phyloP scores from a whole-genome alignment of 768 basidiomycete genomes.

The Hydnomerulius pinastri region DNA sequence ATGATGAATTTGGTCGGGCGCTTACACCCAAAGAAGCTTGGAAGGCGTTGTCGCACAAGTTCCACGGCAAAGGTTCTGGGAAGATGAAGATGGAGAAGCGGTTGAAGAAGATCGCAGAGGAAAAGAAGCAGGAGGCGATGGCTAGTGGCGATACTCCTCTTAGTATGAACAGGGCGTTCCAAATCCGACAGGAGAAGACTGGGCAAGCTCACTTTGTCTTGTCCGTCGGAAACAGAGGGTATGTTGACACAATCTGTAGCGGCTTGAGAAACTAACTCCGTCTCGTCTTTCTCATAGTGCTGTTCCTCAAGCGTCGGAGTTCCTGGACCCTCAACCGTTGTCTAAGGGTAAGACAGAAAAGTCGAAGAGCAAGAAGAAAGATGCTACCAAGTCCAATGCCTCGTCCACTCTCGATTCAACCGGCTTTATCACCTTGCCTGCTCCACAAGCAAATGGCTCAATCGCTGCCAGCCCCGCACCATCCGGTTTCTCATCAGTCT shows the following conservation, averaged over 20 bases:
- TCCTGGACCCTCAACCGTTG: conserved; percentile 77
- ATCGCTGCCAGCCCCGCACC: conserved; percentile 46
- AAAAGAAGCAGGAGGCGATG: conserved; percentile 94
- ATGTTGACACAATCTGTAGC: conserved; percentile 26
- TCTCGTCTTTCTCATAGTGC: conserved; percentile 53
- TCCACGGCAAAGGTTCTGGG: conserved; percentile 97
- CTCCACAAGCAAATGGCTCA: conserved; percentile 49
- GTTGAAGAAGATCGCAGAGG: conserved; percentile 96
- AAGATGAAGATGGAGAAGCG: conserved; percentile 98
- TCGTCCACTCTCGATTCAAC: conserved; percentile 48
- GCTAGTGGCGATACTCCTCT: conserved; percentile 92
- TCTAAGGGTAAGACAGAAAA: conserved; percentile 85
- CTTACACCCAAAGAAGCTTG: conserved; percentile 96
- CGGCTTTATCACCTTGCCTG: conserved; percentile 76
- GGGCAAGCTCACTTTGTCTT: conserved; percentile 97
- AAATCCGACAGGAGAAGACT: conserved; percentile 88
- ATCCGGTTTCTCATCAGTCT: conserved; percentile 35
- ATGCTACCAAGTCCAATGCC: conserved; percentile 48
- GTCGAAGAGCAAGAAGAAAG: conserved; percentile 79
- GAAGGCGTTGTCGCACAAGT: conserved; percentile 96
- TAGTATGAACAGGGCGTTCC: conserved; percentile 94
- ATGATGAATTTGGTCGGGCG: conserved; percentile 91
- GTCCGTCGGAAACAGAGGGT: conserved; percentile 93
- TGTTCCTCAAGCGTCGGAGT: conserved; percentile 82
- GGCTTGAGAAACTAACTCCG: conserved; percentile 4